A percentile compares a stretch with the other conserved stretches of the same genome.
Conservation (phyloP, 2,329 filamentous ascomycete species). For the Penicillium sumatraense region DNA sequence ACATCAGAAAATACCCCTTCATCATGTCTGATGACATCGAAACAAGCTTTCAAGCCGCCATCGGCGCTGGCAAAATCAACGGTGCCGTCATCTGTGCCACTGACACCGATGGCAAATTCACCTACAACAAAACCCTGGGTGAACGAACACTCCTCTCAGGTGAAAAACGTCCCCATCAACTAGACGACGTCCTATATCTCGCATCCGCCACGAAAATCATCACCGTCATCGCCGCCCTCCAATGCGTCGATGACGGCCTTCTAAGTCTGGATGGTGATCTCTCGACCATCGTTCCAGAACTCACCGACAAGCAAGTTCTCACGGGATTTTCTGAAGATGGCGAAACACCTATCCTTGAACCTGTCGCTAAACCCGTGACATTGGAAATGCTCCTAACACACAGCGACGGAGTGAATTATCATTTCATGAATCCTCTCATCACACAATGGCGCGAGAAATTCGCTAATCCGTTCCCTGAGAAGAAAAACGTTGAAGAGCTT, state of each 20-base stretch:
- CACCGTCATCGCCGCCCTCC: slow-evolving; percentile 58
- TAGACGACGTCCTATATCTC: slow-evolving; percentile 28
- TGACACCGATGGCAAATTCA: slow-evolving; percentile 44
- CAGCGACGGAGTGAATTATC: slow-evolving; percentile 55
- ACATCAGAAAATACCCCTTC: not conserved
- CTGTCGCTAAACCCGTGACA: slow-evolving; percentile 48
- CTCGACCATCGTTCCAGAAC: slow-evolving; percentile 51
- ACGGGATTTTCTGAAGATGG: slow-evolving; percentile 51
- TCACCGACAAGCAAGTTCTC: slow-evolving; percentile 55
- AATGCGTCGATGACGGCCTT: slow-evolving; percentile 59
- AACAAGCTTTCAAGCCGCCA: slow-evolving; percentile 43
- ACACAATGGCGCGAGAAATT: slow-evolving; percentile 43
- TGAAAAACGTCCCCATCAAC: slow-evolving; percentile 43
- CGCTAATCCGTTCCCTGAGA: slow-evolving; percentile 9
- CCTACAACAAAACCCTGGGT: slow-evolving; percentile 48
- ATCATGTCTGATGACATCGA: slow-evolving; percentile 37
- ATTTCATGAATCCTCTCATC: slow-evolving; percentile 45
- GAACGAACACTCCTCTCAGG: slow-evolving; percentile 47
- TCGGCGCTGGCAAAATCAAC: slow-evolving; percentile 50
- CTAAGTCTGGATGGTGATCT: slow-evolving; percentile 55
- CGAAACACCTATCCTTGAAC: slow-evolving; percentile 43
- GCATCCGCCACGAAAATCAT: slow-evolving; percentile 50
- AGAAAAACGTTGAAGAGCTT: slow-evolving; percentile 46
- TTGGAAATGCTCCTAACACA: slow-evolving; percentile 58
- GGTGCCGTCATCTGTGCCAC: slow-evolving; percentile 51